Percentiles rank a stretch among this genome's conserved stretches.
phyloP scores from a whole-genome alignment of 108 stramenopile genomes.

The Nitzschia putrida region DNA sequence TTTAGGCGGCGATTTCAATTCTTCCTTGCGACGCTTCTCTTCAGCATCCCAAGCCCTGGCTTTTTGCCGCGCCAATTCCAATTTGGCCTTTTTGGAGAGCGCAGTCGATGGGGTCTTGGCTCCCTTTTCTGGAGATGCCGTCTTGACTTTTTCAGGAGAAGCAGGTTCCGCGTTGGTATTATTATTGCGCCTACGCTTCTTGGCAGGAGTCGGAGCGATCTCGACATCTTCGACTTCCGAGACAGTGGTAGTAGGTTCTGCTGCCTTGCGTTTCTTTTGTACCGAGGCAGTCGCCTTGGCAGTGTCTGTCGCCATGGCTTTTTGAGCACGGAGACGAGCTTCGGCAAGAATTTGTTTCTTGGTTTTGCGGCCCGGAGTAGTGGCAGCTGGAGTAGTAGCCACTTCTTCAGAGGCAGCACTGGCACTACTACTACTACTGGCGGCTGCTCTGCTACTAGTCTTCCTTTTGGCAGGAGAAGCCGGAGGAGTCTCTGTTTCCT shows the following conservation, averaged over 20 bases:
- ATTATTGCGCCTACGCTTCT: neutral
- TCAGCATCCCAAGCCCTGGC: neutral
- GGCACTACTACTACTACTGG: too few relatives aligned
- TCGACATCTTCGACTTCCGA: neutral
- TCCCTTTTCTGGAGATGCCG: too few relatives aligned
- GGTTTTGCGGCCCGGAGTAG: too few relatives aligned
- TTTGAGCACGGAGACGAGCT: neutral
- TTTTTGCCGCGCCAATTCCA: neutral
- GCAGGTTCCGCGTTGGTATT: neutral
- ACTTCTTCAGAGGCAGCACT: too few relatives aligned
- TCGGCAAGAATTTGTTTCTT: neutral
- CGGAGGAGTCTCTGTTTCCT: too few relatives aligned
- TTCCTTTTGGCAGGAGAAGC: too few relatives aligned
- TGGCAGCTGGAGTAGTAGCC: too few relatives aligned
- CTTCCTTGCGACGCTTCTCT: neutral
- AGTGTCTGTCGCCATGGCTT: neutral
- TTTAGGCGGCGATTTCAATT: neutral
- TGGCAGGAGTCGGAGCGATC: neutral
- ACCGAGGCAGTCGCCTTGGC: neutral
- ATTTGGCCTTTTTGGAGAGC: neutral
- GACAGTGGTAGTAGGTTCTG: neutral
- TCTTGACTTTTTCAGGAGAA: neutral
- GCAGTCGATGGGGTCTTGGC: neutral
- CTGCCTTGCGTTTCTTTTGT: neutral
- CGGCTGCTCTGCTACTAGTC: too few relatives aligned